A percentile compares a stretch with the other conserved stretches of the same genome.
These are phyloP conservation scores for Geotrichum reessii DNA, from an alignment of 1,139 yeast genomes.

Conservation along the genomic window DNA sequence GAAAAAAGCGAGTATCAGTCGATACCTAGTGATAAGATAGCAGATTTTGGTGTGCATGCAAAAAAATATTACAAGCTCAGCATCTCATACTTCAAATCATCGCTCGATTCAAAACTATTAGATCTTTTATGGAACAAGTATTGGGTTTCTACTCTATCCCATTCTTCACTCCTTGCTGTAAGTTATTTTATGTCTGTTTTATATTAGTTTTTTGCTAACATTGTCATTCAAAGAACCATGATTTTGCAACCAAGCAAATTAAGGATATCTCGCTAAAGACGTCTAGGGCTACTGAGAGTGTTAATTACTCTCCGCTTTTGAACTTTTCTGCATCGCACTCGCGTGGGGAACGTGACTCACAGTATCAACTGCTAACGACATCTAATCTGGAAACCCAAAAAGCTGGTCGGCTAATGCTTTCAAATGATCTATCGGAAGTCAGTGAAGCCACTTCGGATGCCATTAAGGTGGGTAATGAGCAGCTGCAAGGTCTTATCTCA, in stretches of 20 bases:
- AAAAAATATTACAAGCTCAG: conserved; percentile 66
- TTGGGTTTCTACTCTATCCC: conserved; percentile 44
- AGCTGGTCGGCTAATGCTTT: background rate
- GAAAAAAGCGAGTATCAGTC: conserved; percentile 23
- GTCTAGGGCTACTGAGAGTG: conserved; percentile 20
- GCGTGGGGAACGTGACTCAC: background rate
- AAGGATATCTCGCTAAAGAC: conserved; percentile 27
- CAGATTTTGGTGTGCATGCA: conserved; percentile 68
- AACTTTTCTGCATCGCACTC: conserved; percentile 10
- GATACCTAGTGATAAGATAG: conserved; percentile 46
- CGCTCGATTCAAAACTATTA: conserved; percentile 47
- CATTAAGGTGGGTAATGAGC: conserved; percentile 32
- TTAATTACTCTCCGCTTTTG: conserved; percentile 22
- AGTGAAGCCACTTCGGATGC: conserved; percentile 26
- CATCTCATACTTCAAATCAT: conserved; percentile 56
- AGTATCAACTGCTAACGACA: conserved; percentile 2
- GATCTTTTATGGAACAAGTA: conserved; percentile 46
- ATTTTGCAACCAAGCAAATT: conserved; percentile 37
- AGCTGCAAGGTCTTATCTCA: conserved; percentile 33
- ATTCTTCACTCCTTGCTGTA: conserved; percentile 26
- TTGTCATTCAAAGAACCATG: conserved; percentile 27
- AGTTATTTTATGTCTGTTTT: conserved; percentile 11
- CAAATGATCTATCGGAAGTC: conserved; percentile 14
- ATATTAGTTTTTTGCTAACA: conserved; percentile 11
- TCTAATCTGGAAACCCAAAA: background rate